Percentiles rank a stretch among this genome's conserved stretches.
phyloP scores from a whole-genome alignment of 139 green algal species.

The Ettlia oleoabundans region DNA sequence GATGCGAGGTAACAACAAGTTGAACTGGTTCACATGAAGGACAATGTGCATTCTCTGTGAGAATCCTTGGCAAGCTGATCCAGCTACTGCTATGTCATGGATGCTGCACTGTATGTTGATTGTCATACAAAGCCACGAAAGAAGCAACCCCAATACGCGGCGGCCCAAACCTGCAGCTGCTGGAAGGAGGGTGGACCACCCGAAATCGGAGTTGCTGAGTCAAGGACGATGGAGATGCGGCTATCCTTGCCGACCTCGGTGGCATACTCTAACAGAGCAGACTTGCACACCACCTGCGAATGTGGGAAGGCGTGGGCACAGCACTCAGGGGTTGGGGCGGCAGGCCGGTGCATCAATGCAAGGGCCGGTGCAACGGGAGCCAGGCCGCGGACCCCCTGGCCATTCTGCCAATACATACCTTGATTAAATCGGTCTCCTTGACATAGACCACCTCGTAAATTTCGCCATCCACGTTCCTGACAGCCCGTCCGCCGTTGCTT shows the following conservation, averaged over 20 bases:
- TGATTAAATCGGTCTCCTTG: neutral
- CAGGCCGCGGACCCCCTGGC: too few species aligned
- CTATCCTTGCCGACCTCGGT: conserved; percentile 38
- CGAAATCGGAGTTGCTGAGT: conserved; percentile 2
- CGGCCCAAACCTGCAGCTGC: conserved; percentile 23
- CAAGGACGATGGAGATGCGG: conserved; percentile 28
- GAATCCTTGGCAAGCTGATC: too few species aligned
- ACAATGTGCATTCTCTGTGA: too few species aligned
- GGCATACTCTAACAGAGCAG: neutral
- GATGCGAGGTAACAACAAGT: too few species aligned
- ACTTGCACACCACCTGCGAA: conserved; percentile 19
- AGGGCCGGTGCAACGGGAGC: neutral
- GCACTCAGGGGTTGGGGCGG: neutral
- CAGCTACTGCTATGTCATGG: too few species aligned
- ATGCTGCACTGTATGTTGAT: too few species aligned
- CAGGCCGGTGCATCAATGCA: neutral
- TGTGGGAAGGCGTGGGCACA: neutral
- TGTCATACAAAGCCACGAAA: too few species aligned
- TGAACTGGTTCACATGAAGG: too few species aligned
- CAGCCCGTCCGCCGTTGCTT: conserved; percentile 14
- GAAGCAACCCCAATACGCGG: neutral
- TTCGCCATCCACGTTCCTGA: conserved; percentile 12
- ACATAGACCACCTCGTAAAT: conserved; percentile 18
- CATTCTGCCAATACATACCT: too few species aligned
- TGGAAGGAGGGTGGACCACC: conserved; percentile 27